Percentiles rank a stretch among this genome's conserved stretches.
Evolutionary conservation across 2,329 filamentous ascomycete genomes (phyloP).

Genomic region (Zasmidium citrigriseum): DNA sequence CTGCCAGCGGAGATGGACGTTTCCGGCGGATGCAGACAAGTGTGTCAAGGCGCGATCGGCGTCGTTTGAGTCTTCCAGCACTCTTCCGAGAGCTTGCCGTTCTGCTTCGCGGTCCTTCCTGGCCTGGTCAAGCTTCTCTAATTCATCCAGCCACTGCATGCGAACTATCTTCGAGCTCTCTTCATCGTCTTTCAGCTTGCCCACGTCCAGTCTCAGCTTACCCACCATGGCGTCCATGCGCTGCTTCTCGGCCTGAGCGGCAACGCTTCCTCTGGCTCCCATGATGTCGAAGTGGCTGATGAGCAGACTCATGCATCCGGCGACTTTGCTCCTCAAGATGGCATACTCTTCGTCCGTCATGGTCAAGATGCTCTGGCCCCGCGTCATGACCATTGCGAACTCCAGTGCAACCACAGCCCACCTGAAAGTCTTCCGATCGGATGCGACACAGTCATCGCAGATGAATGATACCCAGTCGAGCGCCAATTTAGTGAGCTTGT

Average conservation of each 20-base stretch:
- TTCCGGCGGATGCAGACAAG: slow-evolving; percentile 89
- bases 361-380: slow-evolving; percentile 88
- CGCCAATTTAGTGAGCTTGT: slow-evolving; percentile 88
- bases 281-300: slow-evolving; percentile 99
- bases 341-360: slow-evolving; percentile 87
- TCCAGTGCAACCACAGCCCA: slow-evolving; percentile 96
- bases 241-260: slow-evolving; percentile 91
- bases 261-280: slow-evolving; percentile 89
- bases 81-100: slow-evolving; percentile 82
- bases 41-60: slow-evolving; percentile 93
- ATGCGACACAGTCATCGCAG: slow-evolving; percentile 92
- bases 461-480: slow-evolving; percentile 98
- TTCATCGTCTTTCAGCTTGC: slow-evolving; percentile 74
- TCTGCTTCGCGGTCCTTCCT: slow-evolving; percentile 80
- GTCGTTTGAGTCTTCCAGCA: slow-evolving; percentile 92
- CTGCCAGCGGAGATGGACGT: slow-evolving; percentile 95
- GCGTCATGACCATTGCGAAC: slow-evolving; percentile 96
- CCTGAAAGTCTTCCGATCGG: slow-evolving; percentile 92
- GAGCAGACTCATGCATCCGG: slow-evolving; percentile 93
- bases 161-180: slow-evolving; percentile 76
- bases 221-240: slow-evolving; percentile 77
- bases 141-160: slow-evolving; percentile 71
- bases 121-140: slow-evolving; percentile 74
- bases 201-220: slow-evolving; percentile 75
- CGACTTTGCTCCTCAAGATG: slow-evolving; percentile 80